Base-by-base conservation (phyloP, 768 basidiomycete species). In the Filobasidium floriforme region DNA sequence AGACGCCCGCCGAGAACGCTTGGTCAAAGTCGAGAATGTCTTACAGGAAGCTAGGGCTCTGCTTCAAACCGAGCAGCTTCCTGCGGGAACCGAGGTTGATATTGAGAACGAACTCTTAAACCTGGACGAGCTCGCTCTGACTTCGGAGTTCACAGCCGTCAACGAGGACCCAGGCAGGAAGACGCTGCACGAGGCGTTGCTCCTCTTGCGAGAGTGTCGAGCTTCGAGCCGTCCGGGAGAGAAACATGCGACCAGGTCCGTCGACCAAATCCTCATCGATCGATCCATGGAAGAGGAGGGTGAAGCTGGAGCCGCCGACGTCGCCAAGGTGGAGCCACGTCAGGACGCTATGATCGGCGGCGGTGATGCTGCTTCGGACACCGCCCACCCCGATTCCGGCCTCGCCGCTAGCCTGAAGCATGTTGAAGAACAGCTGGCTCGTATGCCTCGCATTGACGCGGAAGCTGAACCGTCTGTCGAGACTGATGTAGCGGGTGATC, bases 1-100 rank as follows among this genome's bases (percentile, higher is more conserved):
- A 61, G 69, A 72, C 32, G 61, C 62, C 12, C 62, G 76, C 32
- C 61, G 64, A n/a, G 65, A 65, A 1, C 65, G 76, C 18, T 59
- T 75, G 29, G 51, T n/a, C 24, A 63, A 59, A 41, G 68, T 28
- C n/a, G 60, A 62, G 57, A 66, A 70, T n/a, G 63, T 69, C 40
- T n/a, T 74, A 3, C 72, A 76, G 57, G 67, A 67, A 12, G 28
- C 24, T 62, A 22, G 40, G 26, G 19, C 55, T 3, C 12, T 49
- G 15, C 14, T 49, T 3, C 15, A 49, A 14, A 57, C 18, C 4
- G 55, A 37, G 1, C 55, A 57, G 4, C 15, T 57, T 24, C 32
- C 46, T 49, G 14, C 5, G 2, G 46, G 46, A 5, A 18, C 3
- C 6, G 18, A 49, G 22, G 46, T 49, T 22, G 46, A 49, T 12